These are phyloP conservation scores for Starmerella bombi DNA, from an alignment of 805 yeast genomes.

Conservation along the genomic window DNA sequence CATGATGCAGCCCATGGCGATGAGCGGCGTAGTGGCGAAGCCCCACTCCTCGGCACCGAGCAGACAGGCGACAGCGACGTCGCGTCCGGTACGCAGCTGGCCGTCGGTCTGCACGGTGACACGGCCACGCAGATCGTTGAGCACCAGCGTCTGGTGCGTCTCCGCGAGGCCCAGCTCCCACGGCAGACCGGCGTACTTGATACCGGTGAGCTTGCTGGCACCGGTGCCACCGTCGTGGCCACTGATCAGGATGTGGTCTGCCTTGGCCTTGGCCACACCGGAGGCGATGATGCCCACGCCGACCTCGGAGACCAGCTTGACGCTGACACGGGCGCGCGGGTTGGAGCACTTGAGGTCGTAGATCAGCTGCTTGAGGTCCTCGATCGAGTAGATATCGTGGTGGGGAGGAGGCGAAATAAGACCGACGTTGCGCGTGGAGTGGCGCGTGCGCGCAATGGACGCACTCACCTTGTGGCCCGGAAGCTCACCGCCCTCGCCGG, in stretches of 20 bases:
- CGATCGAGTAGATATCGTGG: conserved; percentile 95
- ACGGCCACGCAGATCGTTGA: conserved; percentile 91
- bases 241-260: conserved; percentile 87
- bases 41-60: conserved; percentile 99
- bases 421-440: conserved; percentile 94
- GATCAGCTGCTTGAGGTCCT: conserved; percentile 90
- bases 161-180: conserved; percentile 99
- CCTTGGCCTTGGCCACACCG: conserved; percentile 98
- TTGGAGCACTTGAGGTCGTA: conserved; percentile 94
- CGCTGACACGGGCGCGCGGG: conserved; percentile 94
- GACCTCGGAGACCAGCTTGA: conserved; percentile 91
- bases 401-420: conserved; percentile 97
- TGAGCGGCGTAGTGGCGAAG: conserved; percentile 91
- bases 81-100: conserved; percentile 92
- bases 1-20: conserved; percentile 95
- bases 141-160: conserved; percentile 91
- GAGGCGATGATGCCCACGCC: conserved; percentile 99
- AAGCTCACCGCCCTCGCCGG: conserved; percentile 99
- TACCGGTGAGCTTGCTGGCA: conserved; percentile 96
- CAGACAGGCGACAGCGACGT: conserved; percentile 88
- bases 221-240: conserved; percentile 99
- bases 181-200: conserved; percentile 93
- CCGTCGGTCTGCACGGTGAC: conserved; percentile 97
- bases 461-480: conserved; percentile 87
- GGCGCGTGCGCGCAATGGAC: conserved; percentile 86